Percentiles rank a stretch among this genome's conserved stretches.
Evolutionary conservation across 768 basidiomycete genomes (phyloP).

Genomic region (Steccherinum ochraceum): DNA sequence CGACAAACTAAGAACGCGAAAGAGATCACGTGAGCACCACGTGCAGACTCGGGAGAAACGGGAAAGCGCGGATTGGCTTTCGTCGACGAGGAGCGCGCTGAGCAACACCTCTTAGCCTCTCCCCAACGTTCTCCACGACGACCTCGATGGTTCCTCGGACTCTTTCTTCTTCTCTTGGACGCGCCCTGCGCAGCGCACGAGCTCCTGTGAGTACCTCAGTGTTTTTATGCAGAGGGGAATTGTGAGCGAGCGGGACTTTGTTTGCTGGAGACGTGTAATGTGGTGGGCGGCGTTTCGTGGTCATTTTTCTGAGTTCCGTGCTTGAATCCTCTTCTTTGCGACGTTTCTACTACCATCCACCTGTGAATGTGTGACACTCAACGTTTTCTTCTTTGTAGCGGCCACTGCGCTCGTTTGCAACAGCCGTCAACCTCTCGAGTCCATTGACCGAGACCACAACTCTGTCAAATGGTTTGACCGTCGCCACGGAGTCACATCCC

Average conservation of each 20-base stretch:
- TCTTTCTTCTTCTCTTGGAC: slow-evolving; percentile 38
- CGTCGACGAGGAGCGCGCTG: too few species aligned
- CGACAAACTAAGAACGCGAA: too few species aligned
- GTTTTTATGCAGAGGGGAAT: not conserved
- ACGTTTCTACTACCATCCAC: too few species aligned
- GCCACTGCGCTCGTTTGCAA: slow-evolving; percentile 66
- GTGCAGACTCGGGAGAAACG: too few species aligned
- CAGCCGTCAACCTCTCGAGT: slow-evolving; percentile 53
- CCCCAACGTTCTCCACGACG: slow-evolving; percentile 24
- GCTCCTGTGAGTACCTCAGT: slow-evolving; percentile 25
- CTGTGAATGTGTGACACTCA: too few species aligned
- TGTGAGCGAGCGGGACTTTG: not conserved
- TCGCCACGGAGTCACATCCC: slow-evolving; percentile 87
- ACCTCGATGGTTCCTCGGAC: slow-evolving; percentile 41
- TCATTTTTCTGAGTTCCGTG: not conserved
- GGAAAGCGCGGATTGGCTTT: too few species aligned
- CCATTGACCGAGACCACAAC: slow-evolving; percentile 90
- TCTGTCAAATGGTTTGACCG: slow-evolving; percentile 89
- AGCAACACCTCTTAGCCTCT: too few species aligned
- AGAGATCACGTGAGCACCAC: too few species aligned
- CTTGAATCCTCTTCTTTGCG: too few species aligned
- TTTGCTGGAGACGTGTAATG: slow-evolving; percentile 4
- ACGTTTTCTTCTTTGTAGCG: slow-evolving; percentile 22
- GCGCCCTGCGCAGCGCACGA: slow-evolving; percentile 33
- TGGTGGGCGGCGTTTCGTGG: slow-evolving; percentile 6